A percentile compares a stretch with the other conserved stretches of the same genome.
Evolutionary conservation across 768 basidiomycete species (phyloP).

Genomic region (Termitomyces sp.): DNA sequence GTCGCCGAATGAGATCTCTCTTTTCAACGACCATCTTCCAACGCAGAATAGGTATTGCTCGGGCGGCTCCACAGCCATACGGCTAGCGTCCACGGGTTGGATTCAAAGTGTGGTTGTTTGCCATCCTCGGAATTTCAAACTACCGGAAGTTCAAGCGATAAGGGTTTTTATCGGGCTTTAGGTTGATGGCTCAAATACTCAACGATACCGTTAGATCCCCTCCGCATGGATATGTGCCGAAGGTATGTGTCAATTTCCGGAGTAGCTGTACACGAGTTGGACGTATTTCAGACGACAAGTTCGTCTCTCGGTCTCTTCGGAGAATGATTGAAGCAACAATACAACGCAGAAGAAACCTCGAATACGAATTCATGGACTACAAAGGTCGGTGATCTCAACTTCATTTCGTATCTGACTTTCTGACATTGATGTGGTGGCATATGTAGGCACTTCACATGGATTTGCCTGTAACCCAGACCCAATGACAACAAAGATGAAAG

Average conservation of each 20-base stretch:
- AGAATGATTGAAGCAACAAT: constrained; percentile 30
- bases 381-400: constrained; percentile 25
- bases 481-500: constrained; percentile 30
- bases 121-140: constrained; percentile 32
- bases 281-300: constrained; percentile 29
- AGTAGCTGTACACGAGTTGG: not conserved
- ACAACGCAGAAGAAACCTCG: constrained; percentile 30
- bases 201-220: constrained; percentile 18
- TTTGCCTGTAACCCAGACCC: constrained; percentile 40
- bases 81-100: constrained; percentile 29
- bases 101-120: constrained; percentile 35
- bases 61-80: constrained; percentile 33
- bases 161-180: constrained; percentile 18
- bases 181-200: no score
- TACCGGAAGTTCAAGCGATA: constrained; percentile 30
- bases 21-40: not conserved
- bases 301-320: constrained; percentile 25
- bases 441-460: constrained; percentile 38
- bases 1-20: not conserved
- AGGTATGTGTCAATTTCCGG: constrained; percentile 20
- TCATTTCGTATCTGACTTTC: not conserved
- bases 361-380: constrained; percentile 41
- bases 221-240: constrained; percentile 36
- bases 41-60: constrained; percentile 34
- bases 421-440: not conserved